Evolutionary conservation across 176 grass and related monocot species (phyloP).

Genomic region (Chrysopogon serrulatus): DNA sequence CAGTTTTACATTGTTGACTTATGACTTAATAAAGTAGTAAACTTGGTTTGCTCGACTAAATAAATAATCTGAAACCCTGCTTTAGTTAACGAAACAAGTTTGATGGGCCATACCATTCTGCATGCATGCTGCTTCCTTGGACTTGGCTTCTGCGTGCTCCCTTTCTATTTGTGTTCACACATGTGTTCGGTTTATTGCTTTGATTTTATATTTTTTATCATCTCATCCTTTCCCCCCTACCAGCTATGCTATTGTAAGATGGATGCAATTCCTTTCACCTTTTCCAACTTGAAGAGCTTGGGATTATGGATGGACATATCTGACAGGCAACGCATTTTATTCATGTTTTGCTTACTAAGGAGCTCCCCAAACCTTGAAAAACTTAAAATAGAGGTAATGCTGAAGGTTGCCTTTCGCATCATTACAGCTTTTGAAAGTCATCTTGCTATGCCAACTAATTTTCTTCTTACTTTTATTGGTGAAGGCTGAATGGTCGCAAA

Average conservation of each 20-base stretch:
- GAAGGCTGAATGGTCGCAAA: neutral
- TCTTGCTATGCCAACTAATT: neutral
- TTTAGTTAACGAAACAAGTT: neutral
- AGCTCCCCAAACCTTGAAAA: slow-evolving; percentile 12
- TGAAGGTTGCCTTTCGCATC: neutral
- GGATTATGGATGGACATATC: neutral
- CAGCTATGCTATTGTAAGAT: neutral
- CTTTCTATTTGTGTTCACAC: neutral
- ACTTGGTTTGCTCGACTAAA: neutral
- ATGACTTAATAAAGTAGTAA: too few relatives aligned
- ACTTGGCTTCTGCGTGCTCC: too few relatives aligned
- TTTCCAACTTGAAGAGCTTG: neutral
- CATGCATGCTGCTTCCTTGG: too few relatives aligned
- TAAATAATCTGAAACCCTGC: neutral
- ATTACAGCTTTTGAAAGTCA: neutral
- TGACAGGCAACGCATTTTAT: neutral
- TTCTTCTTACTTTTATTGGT: neutral
- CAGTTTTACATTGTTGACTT: too few relatives aligned
- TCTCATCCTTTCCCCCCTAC: neutral
- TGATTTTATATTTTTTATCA: neutral
- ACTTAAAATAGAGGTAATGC: slow-evolving; percentile 19
- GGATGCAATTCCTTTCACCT: neutral
- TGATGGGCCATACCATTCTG: too few relatives aligned
- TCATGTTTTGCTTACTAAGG: slow-evolving; percentile 5
- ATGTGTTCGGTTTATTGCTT: neutral